These are phyloP conservation scores for Santalum album DNA, from an alignment of 164 flowering plant genomes.

Conservation along the genomic window DNA sequence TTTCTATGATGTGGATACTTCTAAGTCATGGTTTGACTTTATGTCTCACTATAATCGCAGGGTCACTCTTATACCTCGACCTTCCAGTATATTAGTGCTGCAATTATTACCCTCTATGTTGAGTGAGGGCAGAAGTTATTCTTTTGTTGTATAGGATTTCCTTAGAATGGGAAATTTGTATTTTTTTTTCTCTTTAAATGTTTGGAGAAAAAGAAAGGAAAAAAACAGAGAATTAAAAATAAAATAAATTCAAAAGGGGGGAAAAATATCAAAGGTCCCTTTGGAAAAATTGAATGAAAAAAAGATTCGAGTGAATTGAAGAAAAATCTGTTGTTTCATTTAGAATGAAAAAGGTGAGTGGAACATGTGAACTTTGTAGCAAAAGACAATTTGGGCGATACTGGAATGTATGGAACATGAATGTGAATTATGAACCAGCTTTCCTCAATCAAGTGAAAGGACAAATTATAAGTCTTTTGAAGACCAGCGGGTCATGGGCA, in stretches of 20 bases:
- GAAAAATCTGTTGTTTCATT: background rate
- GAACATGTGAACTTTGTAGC: background rate
- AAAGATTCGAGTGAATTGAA: background rate
- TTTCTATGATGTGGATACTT: conserved; percentile 5
- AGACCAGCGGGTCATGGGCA: conserved; percentile 5
- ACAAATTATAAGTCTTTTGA: conserved; percentile 3
- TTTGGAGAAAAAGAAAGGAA: background rate
- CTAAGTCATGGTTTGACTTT: conserved; percentile 25
- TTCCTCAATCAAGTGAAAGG: background rate
- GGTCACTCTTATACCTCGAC: conserved; percentile 19
- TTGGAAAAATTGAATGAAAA: conserved; percentile 1
- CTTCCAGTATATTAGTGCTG: conserved; percentile 17
- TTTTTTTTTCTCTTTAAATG: background rate
- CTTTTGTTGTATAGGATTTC: conserved; percentile 10
- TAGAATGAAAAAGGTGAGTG: background rate
- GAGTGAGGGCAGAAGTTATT: conserved; percentile 7
- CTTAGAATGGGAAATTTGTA: background rate
- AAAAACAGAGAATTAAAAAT: conserved; percentile 1
- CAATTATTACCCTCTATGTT: conserved; percentile 12
- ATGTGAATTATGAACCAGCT: background rate
- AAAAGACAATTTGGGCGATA: background rate
- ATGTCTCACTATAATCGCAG: conserved; percentile 36
- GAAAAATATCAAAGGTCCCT: background rate
- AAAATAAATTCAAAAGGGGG: conserved; percentile 1
- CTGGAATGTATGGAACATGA: background rate